Conservation (phyloP, 768 basidiomycete genomes). For the Calvatia gigantea region DNA sequence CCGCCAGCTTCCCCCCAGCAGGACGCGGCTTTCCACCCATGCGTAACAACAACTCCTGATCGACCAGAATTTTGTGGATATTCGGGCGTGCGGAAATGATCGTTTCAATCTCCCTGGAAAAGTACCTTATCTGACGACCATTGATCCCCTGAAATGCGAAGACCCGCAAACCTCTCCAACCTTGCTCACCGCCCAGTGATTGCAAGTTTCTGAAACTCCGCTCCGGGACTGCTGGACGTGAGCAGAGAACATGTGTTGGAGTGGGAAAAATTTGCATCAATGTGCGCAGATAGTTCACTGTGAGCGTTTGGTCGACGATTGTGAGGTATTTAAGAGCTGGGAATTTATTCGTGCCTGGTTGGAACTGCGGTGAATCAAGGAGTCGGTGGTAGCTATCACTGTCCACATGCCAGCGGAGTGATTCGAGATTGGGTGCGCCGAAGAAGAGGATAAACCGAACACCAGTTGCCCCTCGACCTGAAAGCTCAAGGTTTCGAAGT, state of each 20-base stretch:
- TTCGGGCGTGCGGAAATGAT: background rate
- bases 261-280: constrained; percentile 1
- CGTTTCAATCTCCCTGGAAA: background rate
- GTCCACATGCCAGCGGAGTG: constrained; percentile 31
- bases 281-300: background rate
- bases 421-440: constrained; percentile 27
- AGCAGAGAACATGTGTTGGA: constrained; percentile 2
- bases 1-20: background rate
- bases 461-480: constrained; percentile 20
- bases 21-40: background rate
- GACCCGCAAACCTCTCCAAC: background rate
- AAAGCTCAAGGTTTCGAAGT: constrained; percentile 24
- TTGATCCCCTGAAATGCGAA: background rate
- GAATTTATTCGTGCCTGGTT: constrained; percentile 20
- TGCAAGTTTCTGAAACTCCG: background rate
- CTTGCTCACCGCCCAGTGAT: no score
- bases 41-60: background rate
- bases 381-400: constrained; percentile 20
- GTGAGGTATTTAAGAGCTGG: constrained; percentile 32
- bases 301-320: constrained; percentile 5
- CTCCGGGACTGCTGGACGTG: background rate
- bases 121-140: no score
- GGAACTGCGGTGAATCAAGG: constrained; percentile 20
- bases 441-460: constrained; percentile 26
- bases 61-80: background rate